Conservation (phyloP, 306 rosid genomes). For the Acacia confusa region DNA sequence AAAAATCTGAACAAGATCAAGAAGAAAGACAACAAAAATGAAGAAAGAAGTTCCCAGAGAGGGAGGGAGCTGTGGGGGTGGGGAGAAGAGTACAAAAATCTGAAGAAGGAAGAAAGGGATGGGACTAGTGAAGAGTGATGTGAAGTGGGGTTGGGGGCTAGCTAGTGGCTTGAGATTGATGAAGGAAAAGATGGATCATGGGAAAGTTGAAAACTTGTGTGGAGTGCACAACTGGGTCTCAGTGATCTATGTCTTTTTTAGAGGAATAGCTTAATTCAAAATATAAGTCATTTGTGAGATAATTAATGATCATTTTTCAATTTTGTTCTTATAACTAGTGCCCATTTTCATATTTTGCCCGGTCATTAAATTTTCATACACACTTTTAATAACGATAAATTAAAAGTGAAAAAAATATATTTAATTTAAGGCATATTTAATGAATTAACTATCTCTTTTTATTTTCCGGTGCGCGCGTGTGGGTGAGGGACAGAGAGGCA, state of each 20-base stretch:
- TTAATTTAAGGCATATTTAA: no score
- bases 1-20: background rate
- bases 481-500: background rate
- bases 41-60: constrained; percentile 16
- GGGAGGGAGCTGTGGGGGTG: constrained; percentile 28
- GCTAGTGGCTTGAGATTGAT: constrained; percentile 42
- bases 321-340: no score
- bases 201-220: constrained; percentile 43
- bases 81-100: constrained; percentile 48
- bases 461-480: constrained; percentile 41
- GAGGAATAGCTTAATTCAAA: no score
- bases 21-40: background rate
- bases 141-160: constrained; percentile 46
- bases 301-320: no score
- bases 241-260: no score
- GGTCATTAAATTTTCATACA: no score
- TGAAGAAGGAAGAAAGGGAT: background rate
- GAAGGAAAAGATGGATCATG: constrained; percentile 50
- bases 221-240: constrained; percentile 14
- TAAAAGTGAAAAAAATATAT: no score
- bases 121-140: constrained; percentile 64
- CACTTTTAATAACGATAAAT: no score
- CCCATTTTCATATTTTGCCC: no score
- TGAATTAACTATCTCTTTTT: no score
- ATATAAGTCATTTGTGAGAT: no score